These are phyloP conservation scores for Harrya chromipes DNA, from an alignment of 768 basidiomycete genomes.

Conservation along the genomic window DNA sequence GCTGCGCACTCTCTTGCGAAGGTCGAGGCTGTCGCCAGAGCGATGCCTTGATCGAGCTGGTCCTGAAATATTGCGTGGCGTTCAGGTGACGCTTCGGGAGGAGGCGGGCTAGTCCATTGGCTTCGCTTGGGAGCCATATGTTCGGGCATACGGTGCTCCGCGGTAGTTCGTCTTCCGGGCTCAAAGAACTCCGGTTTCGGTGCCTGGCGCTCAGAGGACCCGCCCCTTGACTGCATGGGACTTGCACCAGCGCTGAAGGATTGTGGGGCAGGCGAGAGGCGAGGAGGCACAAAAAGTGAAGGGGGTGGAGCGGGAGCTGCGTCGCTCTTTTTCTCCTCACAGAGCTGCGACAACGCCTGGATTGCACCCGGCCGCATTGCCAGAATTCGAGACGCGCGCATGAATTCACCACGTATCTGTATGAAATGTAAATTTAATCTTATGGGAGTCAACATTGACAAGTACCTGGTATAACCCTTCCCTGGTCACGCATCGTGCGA, in stretches of 20 bases:
- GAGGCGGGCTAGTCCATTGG: conserved; percentile 86
- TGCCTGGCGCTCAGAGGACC: conserved; percentile 46
- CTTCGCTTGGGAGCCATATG: conserved; percentile 80
- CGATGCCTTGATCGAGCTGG: conserved; percentile 61
- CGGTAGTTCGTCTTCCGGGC: conserved; percentile 32
- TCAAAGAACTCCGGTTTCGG: conserved; percentile 50
- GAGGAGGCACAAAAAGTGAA: conserved; percentile 42
- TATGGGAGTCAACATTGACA: not conserved
- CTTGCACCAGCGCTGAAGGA: conserved; percentile 67
- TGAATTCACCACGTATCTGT: conserved; percentile 97
- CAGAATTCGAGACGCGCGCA: conserved; percentile 89
- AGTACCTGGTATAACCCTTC: conserved; percentile 91
- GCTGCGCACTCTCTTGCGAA: conserved; percentile 54
- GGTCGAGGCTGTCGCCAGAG: conserved; percentile 63
- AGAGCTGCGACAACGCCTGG: conserved; percentile 81
- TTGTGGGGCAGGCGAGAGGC: conserved; percentile 56
- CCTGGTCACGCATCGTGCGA: conserved; percentile 92
- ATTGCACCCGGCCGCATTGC: conserved; percentile 75
- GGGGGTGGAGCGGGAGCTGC: conserved; percentile 40
- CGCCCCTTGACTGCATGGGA: conserved; percentile 49
- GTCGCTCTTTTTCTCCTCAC: conserved; percentile 75
- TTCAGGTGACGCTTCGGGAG: conserved; percentile 65
- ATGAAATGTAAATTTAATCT: not conserved
- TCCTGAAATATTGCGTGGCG: conserved; percentile 67
- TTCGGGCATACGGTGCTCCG: conserved; percentile 44